Percentiles rank a stretch among this genome's conserved stretches.
Conservation (phyloP, 176 grass and related monocot species). For the Cymbopogon citratus region DNA sequence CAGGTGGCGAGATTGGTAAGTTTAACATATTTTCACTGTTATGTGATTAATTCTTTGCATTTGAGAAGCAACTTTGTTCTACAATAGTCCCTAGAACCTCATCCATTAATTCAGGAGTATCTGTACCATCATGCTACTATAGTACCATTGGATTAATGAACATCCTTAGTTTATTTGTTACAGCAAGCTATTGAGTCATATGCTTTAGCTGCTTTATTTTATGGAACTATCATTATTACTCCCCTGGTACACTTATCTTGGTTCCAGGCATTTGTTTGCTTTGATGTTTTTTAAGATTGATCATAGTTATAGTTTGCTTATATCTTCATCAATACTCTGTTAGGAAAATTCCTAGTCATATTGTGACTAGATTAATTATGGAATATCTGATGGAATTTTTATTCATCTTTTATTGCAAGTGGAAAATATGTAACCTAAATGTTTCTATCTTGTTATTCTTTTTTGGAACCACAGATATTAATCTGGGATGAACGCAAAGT, state of each 20-base stretch:
- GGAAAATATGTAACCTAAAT: not conserved
- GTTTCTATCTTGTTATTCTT: not conserved
- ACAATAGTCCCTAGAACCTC: not conserved
- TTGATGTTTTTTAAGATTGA: not conserved
- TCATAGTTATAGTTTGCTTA: constrained; percentile 4
- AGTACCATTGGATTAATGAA: not conserved
- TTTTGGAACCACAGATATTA: constrained; percentile 22
- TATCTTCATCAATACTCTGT: not conserved
- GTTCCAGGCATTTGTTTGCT: constrained; percentile 14
- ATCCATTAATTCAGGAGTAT: not conserved
- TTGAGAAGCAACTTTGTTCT: not conserved
- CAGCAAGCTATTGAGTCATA: constrained; percentile 13
- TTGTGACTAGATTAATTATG: not conserved
- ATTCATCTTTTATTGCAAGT: not conserved
- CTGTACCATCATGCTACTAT: constrained; percentile 17
- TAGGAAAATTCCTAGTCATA: not conserved
- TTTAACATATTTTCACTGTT: constrained; percentile 10
- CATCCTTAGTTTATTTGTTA: not conserved
- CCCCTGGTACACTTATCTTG: not conserved
- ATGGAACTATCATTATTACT: constrained; percentile 1
- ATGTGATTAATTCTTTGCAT: constrained; percentile 21
- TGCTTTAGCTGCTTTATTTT: constrained; percentile 11
- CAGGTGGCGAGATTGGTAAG: constrained; percentile 87
- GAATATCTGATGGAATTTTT: not conserved
- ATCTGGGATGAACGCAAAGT: not conserved